Conservation (phyloP, 2,329 filamentous ascomycete species). For the Fusarium luffae region DNA sequence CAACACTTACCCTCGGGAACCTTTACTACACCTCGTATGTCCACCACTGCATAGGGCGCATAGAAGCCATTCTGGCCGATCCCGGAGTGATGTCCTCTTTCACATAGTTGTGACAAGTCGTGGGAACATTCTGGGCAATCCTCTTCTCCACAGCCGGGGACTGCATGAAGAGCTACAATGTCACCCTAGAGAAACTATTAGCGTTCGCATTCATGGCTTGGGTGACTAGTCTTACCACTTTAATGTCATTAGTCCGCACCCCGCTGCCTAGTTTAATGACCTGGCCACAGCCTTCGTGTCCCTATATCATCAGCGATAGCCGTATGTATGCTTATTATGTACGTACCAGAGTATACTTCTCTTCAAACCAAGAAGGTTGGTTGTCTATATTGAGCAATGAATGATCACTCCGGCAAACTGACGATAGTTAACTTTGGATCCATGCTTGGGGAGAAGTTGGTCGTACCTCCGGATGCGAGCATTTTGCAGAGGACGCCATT, state of each 20-base stretch:
- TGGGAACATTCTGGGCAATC: conserved; percentile 52
- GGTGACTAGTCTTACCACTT: conserved; percentile 11
- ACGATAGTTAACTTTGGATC: background rate
- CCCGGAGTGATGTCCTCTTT: conserved; percentile 53
- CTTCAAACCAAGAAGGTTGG: conserved; percentile 36
- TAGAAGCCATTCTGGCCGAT: conserved; percentile 58
- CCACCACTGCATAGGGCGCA: conserved; percentile 52
- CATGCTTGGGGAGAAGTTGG: accelerated
- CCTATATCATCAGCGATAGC: conserved; percentile 3
- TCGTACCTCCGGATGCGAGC: conserved; percentile 25
- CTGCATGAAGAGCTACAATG: conserved; percentile 38
- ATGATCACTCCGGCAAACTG: conserved; percentile 31
- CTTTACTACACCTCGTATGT: conserved; percentile 34
- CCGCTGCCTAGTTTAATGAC: conserved; percentile 23
- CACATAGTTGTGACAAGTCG: conserved; percentile 53
- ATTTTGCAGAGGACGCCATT: conserved; percentile 32
- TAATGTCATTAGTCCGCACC: background rate
- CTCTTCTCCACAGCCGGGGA: conserved; percentile 22
- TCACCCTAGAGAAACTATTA: conserved; percentile 12
- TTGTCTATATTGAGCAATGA: conserved; percentile 34
- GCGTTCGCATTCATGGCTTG: accelerated
- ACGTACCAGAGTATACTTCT: conserved; percentile 29
- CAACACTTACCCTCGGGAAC: conserved; percentile 17
- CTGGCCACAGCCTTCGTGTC: conserved; percentile 36
- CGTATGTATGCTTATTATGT: too few relatives aligned